Evolutionary conservation across 1,139 yeast genomes (phyloP).

Genomic region (Arxiozyma heterogenica): DNA sequence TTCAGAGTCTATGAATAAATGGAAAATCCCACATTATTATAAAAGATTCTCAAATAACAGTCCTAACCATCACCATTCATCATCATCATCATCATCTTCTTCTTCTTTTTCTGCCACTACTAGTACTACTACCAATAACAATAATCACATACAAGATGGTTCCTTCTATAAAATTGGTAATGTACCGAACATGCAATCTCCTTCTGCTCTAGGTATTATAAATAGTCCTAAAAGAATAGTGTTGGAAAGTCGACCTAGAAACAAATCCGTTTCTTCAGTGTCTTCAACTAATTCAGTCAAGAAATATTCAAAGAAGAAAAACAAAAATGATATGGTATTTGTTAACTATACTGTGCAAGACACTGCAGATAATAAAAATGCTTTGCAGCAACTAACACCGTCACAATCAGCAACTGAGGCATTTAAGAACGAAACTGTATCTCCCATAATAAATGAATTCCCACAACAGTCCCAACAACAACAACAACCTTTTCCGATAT

Average conservation of each 20-base stretch:
- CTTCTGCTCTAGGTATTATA: constrained; percentile 17
- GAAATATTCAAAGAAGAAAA: constrained; percentile 15
- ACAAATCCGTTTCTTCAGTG: neutral
- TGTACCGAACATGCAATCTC: constrained; percentile 4
- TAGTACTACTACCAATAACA: constrained; percentile 2
- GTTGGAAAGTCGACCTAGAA: constrained; percentile 15
- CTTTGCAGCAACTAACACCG: neutral
- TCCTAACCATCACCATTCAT: constrained; percentile 5
- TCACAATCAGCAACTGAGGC: constrained; percentile 1
- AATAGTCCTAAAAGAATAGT: constrained; percentile 27
- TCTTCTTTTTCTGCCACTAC: too few relatives aligned
- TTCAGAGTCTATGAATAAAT: constrained; percentile 23
- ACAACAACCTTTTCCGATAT: neutral
- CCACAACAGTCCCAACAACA: neutral
- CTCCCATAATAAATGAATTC: constrained; percentile 10
- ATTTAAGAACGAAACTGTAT: neutral
- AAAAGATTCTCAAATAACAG: constrained; percentile 15
- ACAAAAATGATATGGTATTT: constrained; percentile 28
- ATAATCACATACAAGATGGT: neutral
- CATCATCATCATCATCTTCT: too few relatives aligned
- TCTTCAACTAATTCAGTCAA: neutral
- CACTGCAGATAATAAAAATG: constrained; percentile 7
- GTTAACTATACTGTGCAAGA: constrained; percentile 31
- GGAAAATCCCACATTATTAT: constrained; percentile 31
- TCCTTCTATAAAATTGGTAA: neutral